Percentiles rank a stretch among this genome's conserved stretches.
phyloP scores from a whole-genome alignment of 148 eudicot species.

The Camellia granthamiana region DNA sequence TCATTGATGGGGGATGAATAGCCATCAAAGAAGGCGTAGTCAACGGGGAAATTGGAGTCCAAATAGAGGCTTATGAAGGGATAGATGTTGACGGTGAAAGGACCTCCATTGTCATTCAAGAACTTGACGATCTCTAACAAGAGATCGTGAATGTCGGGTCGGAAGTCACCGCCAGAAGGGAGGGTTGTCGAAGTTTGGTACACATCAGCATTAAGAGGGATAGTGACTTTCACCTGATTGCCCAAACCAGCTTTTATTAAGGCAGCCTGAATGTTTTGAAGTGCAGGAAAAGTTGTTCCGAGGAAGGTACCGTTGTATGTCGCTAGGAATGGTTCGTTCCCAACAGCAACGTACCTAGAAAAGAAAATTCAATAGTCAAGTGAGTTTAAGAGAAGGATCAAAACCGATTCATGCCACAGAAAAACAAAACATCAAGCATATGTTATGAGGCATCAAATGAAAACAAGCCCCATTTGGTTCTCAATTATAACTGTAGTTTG shows the following conservation, averaged over 20 bases:
- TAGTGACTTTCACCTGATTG: slow-evolving; percentile 56
- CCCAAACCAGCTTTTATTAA: slow-evolving; percentile 69
- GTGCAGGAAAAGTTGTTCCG: slow-evolving; percentile 57
- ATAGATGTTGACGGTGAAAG: slow-evolving; percentile 52
- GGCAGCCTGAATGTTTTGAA: slow-evolving; percentile 73
- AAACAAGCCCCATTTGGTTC: not conserved
- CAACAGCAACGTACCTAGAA: slow-evolving; percentile 75
- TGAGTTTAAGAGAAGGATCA: not conserved
- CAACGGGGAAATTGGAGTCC: slow-evolving; percentile 40
- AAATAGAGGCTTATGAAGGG: slow-evolving; percentile 47
- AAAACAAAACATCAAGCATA: not conserved
- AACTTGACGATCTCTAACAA: slow-evolving; percentile 34
- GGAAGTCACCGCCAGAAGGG: slow-evolving; percentile 47
- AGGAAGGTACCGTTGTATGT: slow-evolving; percentile 60
- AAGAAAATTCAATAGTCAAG: slow-evolving; percentile 1
- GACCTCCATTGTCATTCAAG: slow-evolving; percentile 30
- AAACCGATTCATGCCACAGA: not conserved
- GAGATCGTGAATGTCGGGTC: slow-evolving; percentile 36
- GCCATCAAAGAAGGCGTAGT: slow-evolving; percentile 49
- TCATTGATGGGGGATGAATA: slow-evolving; percentile 33
- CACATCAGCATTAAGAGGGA: slow-evolving; percentile 74
- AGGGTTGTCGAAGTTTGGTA: slow-evolving; percentile 32
- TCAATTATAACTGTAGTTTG: not conserved
- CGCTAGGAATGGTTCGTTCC: slow-evolving; percentile 72
- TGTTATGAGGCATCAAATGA: not conserved